Evolutionary conservation across 805 yeast species (phyloP), one percentile per base, ranked within the genome.

Genomic region (Hanseniaspora pseudoguilliermondii): DNA sequence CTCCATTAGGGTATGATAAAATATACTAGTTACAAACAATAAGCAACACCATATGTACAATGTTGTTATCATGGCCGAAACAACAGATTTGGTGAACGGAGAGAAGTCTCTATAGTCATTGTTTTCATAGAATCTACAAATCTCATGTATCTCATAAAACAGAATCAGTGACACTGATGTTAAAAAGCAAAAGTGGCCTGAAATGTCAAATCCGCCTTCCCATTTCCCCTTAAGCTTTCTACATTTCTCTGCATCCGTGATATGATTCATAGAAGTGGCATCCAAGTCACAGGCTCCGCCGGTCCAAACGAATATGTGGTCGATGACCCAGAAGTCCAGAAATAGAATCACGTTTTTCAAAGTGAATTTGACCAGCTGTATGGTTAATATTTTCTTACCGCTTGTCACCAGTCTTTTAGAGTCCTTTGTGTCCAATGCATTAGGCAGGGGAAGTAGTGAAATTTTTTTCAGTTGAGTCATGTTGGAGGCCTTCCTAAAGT

Each of bases 1-100:
- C 65, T 91, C 97, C 1, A 69, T 55, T 11, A 84, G 64, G 1
- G 93, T 81, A 68, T 91, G 97, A 73, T 89, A 91, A 66, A 86
- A 86, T 15, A 83, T 71, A 49, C 89, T 77, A 0, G 97, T 91
- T 74, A 87, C 79, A 20, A 83, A 68, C 35, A 89, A 71, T 40
- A 72, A 54, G 18, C 59, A 48, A 80, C 84, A 80, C 83, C 91
- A 87, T 2, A 66, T 57, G 2, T 55, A n/a, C 18, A 73, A 59
- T 1, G 64, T 59, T 10, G 9, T 52, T 13, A n/a, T n/a, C 8
- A n/a, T 41, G 29, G 29, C 44, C 21, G 9, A 23, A 13, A 23
- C 11, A 8, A 41, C 44, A 23, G 18, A 7, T 20, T 41, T 41
- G 15, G 44, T 41, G 29, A 41, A 1, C 64, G 7, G 3, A 57